Percentiles rank a stretch among this genome's conserved stretches.
Evolutionary conservation across 768 basidiomycete species (phyloP).

Genomic region (Lactifluus pinguis): DNA sequence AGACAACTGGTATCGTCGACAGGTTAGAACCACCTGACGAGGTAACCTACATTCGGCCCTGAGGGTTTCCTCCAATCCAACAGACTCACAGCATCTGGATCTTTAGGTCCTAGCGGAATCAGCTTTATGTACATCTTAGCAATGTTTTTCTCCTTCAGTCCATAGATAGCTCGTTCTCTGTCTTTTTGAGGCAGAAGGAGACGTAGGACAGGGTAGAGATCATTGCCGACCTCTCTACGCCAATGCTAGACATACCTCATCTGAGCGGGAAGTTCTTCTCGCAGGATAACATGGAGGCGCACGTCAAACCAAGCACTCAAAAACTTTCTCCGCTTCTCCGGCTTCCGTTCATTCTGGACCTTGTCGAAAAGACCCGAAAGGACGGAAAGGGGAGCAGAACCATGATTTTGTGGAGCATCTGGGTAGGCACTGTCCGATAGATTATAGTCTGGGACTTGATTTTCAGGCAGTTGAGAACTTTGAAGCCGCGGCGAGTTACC

Average conservation of each 20-base stretch:
- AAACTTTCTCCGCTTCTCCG: conserved; percentile 60
- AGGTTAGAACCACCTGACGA: neutral
- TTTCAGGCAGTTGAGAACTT: neutral
- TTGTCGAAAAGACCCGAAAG: conserved; percentile 67
- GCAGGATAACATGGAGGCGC: conserved; percentile 24
- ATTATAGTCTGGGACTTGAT: neutral
- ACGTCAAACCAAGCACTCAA: conserved; percentile 78
- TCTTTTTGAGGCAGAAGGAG: conserved; percentile 97
- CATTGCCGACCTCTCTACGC: conserved; percentile 76
- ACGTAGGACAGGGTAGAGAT: conserved; percentile 84
- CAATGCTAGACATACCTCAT: conserved; percentile 50
- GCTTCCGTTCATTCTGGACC: conserved; percentile 62
- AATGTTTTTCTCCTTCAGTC: conserved; percentile 89
- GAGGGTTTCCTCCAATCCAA: conserved; percentile 86
- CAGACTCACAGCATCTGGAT: conserved; percentile 73
- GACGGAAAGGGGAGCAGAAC: conserved; percentile 61
- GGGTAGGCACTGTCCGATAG: conserved; percentile 34
- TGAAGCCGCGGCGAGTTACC: conserved; percentile 34
- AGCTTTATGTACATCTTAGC: conserved; percentile 90
- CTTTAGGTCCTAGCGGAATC: conserved; percentile 71
- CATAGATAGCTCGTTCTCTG: conserved; percentile 84
- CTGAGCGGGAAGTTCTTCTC: neutral
- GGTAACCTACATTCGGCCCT: conserved; percentile 47
- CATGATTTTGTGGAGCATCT: conserved; percentile 54
- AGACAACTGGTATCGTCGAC: neutral